Evolutionary conservation across 192 early-diverging fungal genomes (phyloP), one percentile per base, ranked within the genome.

Genomic region (Linnemannia zychae): DNA sequence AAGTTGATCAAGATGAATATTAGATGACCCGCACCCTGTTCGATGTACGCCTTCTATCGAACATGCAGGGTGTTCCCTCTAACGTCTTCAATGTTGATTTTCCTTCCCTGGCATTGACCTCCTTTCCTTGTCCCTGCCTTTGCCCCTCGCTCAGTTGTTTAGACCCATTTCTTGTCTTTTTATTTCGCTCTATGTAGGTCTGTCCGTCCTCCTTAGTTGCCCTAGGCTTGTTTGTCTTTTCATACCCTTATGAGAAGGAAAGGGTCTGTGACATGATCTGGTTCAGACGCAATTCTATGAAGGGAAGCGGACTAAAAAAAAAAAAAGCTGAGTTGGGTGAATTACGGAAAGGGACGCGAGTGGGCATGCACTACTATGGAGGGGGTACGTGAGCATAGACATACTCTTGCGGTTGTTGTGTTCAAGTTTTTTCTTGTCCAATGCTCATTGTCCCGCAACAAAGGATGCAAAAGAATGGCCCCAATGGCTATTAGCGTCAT

Each of bases 281-380:
- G 57, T 63, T 24, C 57, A 28, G 28, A 63, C 57, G 57, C 28
- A 31, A 24, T 63, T 11, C 4, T 44, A 6, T 44, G 40, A 9
- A 44, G 40, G 40, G 40, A 63, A 63, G 31, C 24, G 1, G 31
- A 22, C 11, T 15, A 66, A 60, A 46, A 17, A 76, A 20, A 15
- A 53, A 53, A 44, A 50, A 68, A 34, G 75, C 46, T 69, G 76
- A 75, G 73, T 57, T 74, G 53, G 24, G 31, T 63, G 57, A 63
- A 63, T 63, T 63, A 63, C 38, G 57, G 57, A 57, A 74, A 36
- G 6, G 73, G 57, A 75, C 57, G 34, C 52, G 52, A 75, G 57
- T 65, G 53, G 46, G 52, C 9, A 65, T 47, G 67, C 38, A 69
- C 52, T 77, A 63, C 57, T 28, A 63, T 31, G 28, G n/a, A 3